Evolutionary conservation across 2,329 filamentous ascomycete species (phyloP).

Genomic region (Capronia epimyces): DNA sequence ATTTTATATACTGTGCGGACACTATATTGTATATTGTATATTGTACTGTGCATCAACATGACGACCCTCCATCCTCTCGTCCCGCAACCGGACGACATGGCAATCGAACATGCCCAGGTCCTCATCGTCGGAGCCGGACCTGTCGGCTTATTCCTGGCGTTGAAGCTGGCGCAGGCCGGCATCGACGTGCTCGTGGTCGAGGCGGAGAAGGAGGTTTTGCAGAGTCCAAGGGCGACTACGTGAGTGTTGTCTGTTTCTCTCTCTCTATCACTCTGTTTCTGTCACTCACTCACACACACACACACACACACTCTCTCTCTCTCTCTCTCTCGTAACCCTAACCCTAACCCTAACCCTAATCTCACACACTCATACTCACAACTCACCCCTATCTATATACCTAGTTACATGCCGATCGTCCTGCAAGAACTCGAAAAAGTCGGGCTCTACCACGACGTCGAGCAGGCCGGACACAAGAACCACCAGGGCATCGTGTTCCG

Average conservation of each 20-base stretch:
- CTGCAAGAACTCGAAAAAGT: slow-evolving; percentile 5
- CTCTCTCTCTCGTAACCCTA: too few species aligned
- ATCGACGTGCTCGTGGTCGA: not conserved
- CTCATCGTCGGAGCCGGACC: not conserved
- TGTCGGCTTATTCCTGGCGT: not conserved
- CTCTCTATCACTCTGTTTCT: too few species aligned
- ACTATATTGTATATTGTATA: too few species aligned
- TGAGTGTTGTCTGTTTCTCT: not conserved
- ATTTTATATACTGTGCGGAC: too few species aligned
- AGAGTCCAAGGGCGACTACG: not conserved
- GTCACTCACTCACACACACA: not conserved
- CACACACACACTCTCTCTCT: too few species aligned
- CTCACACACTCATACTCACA: not conserved
- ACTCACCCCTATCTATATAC: not conserved
- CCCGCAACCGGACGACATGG: too few species aligned
- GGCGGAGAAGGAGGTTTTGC: not conserved
- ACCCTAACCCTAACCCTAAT: too few species aligned
- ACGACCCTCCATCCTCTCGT: too few species aligned
- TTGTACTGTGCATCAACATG: too few species aligned
- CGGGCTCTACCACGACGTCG: slow-evolving; percentile 4
- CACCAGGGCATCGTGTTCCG: not conserved
- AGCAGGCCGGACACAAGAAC: slow-evolving; percentile 3
- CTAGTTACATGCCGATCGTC: slow-evolving; percentile 18
- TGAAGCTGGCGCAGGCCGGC: not conserved
- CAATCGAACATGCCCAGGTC: not conserved